These are phyloP conservation scores for Rhodamnia rubescens DNA, from an alignment of 345 rosid genomes.

Conservation along the genomic window DNA sequence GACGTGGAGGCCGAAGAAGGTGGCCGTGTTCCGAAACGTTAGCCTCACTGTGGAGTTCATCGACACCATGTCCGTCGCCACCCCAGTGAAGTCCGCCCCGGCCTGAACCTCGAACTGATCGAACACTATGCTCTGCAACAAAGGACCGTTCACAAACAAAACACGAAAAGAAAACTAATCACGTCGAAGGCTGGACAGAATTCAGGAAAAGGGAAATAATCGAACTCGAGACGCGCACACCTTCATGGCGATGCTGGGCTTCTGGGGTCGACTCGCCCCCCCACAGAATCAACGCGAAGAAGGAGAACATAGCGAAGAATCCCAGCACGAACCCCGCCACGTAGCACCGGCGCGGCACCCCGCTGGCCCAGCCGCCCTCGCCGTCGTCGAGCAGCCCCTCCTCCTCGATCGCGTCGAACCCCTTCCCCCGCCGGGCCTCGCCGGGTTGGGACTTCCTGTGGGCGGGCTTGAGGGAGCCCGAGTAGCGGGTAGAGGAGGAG, in stretches of 20 bases:
- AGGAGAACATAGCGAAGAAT: slow-evolving; percentile 36
- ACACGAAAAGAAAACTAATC: background rate
- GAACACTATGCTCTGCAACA: slow-evolving; percentile 36
- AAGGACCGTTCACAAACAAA: background rate
- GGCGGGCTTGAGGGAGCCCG: slow-evolving; percentile 35
- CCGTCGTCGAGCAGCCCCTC: slow-evolving; percentile 38
- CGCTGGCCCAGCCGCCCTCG: slow-evolving; percentile 2
- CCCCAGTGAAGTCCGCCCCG: slow-evolving; percentile 53
- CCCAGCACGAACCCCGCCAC: slow-evolving; percentile 36
- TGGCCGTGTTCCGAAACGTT: slow-evolving; percentile 43
- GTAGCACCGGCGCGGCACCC: slow-evolving; percentile 38
- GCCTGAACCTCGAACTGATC: slow-evolving; percentile 53
- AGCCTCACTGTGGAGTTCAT: slow-evolving; percentile 52
- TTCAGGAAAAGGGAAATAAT: background rate
- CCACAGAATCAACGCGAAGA: slow-evolving; percentile 57
- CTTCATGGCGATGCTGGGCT: slow-evolving; percentile 54
- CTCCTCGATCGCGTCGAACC: slow-evolving; percentile 67
- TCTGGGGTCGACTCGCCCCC: slow-evolving; percentile 61
- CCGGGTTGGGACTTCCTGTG: slow-evolving; percentile 11
- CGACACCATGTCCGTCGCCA: slow-evolving; percentile 54
- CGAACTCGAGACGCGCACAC: slow-evolving; percentile 2
- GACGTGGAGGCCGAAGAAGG: slow-evolving; percentile 62
- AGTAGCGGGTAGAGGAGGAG: slow-evolving; percentile 58
- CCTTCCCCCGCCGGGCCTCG: slow-evolving; percentile 18
- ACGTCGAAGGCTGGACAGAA: background rate